These are phyloP conservation scores for Kuraishia molischiana DNA, from an alignment of 805 yeast genomes.

Conservation along the genomic window DNA sequence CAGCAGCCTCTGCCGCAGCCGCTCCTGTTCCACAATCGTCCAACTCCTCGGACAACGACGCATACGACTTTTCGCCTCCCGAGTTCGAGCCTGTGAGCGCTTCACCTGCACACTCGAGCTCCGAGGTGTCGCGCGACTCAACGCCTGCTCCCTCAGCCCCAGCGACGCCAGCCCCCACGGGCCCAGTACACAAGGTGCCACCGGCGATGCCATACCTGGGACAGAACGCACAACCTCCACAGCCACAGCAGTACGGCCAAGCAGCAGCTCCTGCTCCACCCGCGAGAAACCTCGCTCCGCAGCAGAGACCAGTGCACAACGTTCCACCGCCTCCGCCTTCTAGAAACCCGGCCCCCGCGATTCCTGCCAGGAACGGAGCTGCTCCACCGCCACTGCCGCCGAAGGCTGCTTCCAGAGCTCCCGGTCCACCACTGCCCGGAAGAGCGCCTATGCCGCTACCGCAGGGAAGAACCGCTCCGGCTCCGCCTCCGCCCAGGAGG, in stretches of 20 bases:
- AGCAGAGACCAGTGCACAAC: constrained; percentile 9
- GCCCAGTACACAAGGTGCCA: constrained; percentile 18
- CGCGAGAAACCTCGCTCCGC: too few species aligned
- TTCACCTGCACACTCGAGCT: constrained; percentile 7
- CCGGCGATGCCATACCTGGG: constrained; percentile 18
- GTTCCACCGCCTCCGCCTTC: constrained; percentile 13
- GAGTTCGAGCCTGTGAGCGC: constrained; percentile 9
- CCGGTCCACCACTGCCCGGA: constrained; percentile 7
- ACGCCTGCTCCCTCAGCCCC: constrained; percentile 8
- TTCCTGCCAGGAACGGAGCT: constrained; percentile 1
- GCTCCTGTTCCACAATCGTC: constrained; percentile 13
- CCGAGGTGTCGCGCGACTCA: constrained; percentile 4
- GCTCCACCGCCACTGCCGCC: constrained; percentile 11
- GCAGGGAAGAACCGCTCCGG: constrained; percentile 5
- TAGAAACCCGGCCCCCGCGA: not conserved
- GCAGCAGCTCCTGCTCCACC: constrained; percentile 21
- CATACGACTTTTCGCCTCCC: constrained; percentile 14
- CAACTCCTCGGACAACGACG: constrained; percentile 4
- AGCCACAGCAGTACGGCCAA: constrained; percentile 1
- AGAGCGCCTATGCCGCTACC: constrained; percentile 4
- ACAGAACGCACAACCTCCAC: constrained; percentile 4
- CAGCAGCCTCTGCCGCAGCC: constrained; percentile 32
- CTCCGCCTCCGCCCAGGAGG: constrained; percentile 5
- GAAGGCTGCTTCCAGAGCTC: constrained; percentile 2
- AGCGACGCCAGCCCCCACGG: constrained; percentile 5